Evolutionary conservation across 495 filamentous ascomycete species (phyloP).

Genomic region (Penicillium paradoxum): DNA sequence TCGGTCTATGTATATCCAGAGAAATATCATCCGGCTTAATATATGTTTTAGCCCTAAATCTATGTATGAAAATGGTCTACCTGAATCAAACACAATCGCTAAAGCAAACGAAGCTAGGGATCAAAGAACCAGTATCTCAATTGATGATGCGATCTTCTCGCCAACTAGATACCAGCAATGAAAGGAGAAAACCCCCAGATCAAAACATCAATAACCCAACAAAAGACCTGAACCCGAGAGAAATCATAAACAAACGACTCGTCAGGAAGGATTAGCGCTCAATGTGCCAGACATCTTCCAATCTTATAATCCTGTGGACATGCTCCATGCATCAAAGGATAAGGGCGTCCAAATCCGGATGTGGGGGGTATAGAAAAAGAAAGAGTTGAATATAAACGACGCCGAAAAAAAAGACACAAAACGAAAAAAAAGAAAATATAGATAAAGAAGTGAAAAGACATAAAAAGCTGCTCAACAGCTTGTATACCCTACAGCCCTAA

Average conservation of each 20-base stretch:
- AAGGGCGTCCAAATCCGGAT: slow-evolving; percentile 1
- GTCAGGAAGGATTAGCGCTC: not conserved
- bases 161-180: slow-evolving; percentile 14
- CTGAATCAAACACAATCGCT: too few relatives aligned
- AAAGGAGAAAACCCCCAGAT: not conserved
- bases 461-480: slow-evolving; percentile 13
- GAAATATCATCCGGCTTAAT: too few relatives aligned
- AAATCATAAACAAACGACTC: not conserved
- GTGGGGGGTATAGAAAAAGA: not conserved
- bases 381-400: not conserved
- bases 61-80: too few relatives aligned
- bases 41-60: too few relatives aligned
- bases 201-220: not conserved
- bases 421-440: not conserved
- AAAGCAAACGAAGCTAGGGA: not conserved
- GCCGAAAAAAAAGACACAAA: not conserved
- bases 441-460: slow-evolving; percentile 13
- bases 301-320: slow-evolving; percentile 1
- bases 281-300: slow-evolving; percentile 13
- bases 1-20: too few relatives aligned
- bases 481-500: not conserved
- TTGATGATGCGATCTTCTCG: slow-evolving; percentile 13
- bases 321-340: not conserved
- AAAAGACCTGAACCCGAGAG: slow-evolving; percentile 3
- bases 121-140: slow-evolving; percentile 7